Percentiles rank a stretch among this genome's conserved stretches.
phyloP scores from a whole-genome alignment of 2,329 filamentous ascomycete species.

The Aspergillus fructus region DNA sequence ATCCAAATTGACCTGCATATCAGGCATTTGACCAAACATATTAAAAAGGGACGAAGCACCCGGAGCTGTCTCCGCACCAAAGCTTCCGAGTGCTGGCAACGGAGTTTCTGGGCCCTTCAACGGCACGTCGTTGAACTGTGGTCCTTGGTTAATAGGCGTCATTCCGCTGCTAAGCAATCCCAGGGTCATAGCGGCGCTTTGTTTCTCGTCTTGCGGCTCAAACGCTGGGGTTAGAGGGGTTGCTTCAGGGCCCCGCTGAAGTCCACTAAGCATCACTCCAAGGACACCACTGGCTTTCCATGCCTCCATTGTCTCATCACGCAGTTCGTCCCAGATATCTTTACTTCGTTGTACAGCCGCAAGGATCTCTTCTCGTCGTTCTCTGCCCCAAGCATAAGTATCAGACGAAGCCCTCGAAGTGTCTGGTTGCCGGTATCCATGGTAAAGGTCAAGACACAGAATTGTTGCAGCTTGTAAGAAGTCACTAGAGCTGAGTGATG shows the following conservation, averaged over 20 bases:
- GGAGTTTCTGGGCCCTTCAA: constrained; percentile 31
- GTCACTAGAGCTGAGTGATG: constrained; percentile 76
- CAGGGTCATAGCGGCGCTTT: constrained; percentile 68
- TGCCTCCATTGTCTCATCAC: constrained; percentile 80
- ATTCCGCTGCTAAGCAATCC: constrained; percentile 66
- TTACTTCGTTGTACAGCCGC: constrained; percentile 68
- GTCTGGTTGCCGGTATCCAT: constrained; percentile 42
- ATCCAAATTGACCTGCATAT: constrained; percentile 59
- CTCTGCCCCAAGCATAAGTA: constrained; percentile 48
- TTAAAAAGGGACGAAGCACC: constrained; percentile 55
- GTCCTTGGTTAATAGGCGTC: constrained; percentile 46
- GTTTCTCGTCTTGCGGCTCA: constrained; percentile 56
- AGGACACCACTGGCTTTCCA: constrained; percentile 81
- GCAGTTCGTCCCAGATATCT: constrained; percentile 76
- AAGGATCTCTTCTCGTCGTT: constrained; percentile 70
- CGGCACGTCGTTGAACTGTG: constrained; percentile 28
- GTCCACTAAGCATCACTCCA: constrained; percentile 79
- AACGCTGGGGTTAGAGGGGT: constrained; percentile 26
- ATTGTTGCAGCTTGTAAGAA: constrained; percentile 85
- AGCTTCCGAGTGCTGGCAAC: constrained; percentile 24
- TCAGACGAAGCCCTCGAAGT: constrained; percentile 37
- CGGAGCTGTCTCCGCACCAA: constrained; percentile 33
- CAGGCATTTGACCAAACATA: constrained; percentile 56
- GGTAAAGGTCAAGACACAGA: constrained; percentile 77
- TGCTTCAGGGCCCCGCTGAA: constrained; percentile 48